Evolutionary conservation across 129 eudicot species (phyloP), one percentile per base, ranked within the genome.

Genomic region (Lonicera japonica): DNA sequence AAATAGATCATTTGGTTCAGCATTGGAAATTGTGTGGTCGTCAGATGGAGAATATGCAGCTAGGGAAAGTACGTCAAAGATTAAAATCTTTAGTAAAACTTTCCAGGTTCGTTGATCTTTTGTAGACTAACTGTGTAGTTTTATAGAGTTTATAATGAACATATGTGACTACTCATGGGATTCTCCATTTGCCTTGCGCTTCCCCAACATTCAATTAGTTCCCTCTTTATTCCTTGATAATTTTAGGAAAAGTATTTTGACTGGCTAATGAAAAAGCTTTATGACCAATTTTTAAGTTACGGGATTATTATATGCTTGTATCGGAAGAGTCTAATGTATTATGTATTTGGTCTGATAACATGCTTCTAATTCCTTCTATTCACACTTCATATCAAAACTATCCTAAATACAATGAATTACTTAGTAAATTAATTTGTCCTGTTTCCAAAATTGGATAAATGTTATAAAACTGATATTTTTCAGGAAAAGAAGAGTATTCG

Each of bases 1-100:
- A 77, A 92, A 92, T 73, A 80, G 96, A 81, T 92, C 98, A 22
- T 92, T 84, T 77, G 98, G 98, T 48, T 85, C 98, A 55, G 98
- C 96, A 56, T 67, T 92, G 86, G 98, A 92, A 82, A 80, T 92
- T 67, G 96, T 82, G 57, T 92, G 96, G 96, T 92, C 98, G 61
- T 70, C 95, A 57, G 98, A 92, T 22, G 98, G 98, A 52, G 98
- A 92, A 80, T 87, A 78, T 78, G 96, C 98, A 69, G 91, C 80
- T 41, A 85, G 98, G 74, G 98, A 92, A 88, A 92, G 98, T 77
- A 92, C 98, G 53, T 82, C 98, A 22, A 92, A 80, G 75, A 85
- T 92, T 50, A 92, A 92, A 79, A 78, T 92, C 64, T 92, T 87
- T 53, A 85, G 80, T 73, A 92, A 82, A 87, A 85, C 74, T 76